Percentiles rank a stretch among this genome's conserved stretches.
Evolutionary conservation across 2,329 filamentous ascomycete genomes (phyloP).

Genomic region (Colletotrichum sidae): DNA sequence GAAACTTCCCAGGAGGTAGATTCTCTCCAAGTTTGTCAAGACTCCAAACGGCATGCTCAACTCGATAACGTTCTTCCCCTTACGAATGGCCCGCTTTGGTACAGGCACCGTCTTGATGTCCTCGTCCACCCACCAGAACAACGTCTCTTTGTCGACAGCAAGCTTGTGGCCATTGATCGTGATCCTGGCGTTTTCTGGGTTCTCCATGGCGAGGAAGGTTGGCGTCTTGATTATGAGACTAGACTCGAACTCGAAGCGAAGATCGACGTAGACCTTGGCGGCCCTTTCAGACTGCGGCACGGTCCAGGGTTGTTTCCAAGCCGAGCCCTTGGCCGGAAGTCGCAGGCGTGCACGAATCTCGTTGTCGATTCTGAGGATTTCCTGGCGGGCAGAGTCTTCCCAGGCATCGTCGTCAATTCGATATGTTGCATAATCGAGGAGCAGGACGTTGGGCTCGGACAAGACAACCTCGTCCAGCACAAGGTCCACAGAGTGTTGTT

Average conservation of each 20-base stretch:
- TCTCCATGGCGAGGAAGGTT: slow-evolving; percentile 43
- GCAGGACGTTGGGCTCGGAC: slow-evolving; percentile 45
- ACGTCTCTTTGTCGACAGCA: neutral
- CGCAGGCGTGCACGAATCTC: slow-evolving; percentile 41
- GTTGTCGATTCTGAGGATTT: slow-evolving; percentile 46
- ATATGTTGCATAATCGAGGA: slow-evolving; percentile 45
- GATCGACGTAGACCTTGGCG: slow-evolving; percentile 37
- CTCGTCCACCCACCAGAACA: slow-evolving; percentile 47
- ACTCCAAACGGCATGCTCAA: slow-evolving; percentile 44
- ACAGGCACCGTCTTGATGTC: slow-evolving; percentile 42
- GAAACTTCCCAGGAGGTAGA: slow-evolving; percentile 46
- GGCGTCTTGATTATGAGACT: slow-evolving; percentile 28
- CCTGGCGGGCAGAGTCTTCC: slow-evolving; percentile 36
- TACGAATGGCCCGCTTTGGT: slow-evolving; percentile 39
- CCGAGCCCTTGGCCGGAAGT: slow-evolving; percentile 42
- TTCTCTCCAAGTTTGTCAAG: slow-evolving; percentile 44
- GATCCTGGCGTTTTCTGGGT: slow-evolving; percentile 40
- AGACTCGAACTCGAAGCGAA: slow-evolving; percentile 43
- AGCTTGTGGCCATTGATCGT: slow-evolving; percentile 38
- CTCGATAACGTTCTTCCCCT: slow-evolving; percentile 40
- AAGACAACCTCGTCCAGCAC: slow-evolving; percentile 35
- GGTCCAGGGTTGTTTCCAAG: slow-evolving; percentile 45
- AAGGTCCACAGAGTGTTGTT: neutral
- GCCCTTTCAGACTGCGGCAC: slow-evolving; percentile 39
- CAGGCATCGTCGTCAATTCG: slow-evolving; percentile 40